These are phyloP conservation scores for Tulasnella sp. DNA, from an alignment of 768 basidiomycete species.

Conservation along the genomic window DNA sequence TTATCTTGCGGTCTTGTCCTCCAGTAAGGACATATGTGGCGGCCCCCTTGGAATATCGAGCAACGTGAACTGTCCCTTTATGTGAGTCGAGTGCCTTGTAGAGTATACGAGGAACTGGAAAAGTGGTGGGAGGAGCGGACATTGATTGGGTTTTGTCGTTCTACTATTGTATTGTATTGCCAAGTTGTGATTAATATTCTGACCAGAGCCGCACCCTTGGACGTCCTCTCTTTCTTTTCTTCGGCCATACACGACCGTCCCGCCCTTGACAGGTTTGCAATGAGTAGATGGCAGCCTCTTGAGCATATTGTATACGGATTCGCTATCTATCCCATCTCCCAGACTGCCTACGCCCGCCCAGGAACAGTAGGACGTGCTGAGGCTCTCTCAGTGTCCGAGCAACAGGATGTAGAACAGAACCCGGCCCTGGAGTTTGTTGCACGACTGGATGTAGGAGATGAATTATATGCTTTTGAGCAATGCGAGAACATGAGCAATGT, in stretches of 20 bases:
- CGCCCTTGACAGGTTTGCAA: neutral
- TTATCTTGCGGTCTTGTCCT: slow-evolving; percentile 78
- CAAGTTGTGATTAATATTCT: neutral
- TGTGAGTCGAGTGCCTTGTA: slow-evolving; percentile 56
- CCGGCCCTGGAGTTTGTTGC: slow-evolving; percentile 30
- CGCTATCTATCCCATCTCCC: slow-evolving; percentile 73
- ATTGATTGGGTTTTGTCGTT: neutral
- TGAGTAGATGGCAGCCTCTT: slow-evolving; percentile 46
- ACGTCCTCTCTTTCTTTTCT: neutral
- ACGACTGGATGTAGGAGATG: slow-evolving; percentile 86
- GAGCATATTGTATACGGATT: slow-evolving; percentile 82
- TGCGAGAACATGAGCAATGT: slow-evolving; percentile 69
- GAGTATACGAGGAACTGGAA: slow-evolving; percentile 34
- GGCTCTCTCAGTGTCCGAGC: slow-evolving; percentile 18
- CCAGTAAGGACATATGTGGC: slow-evolving; percentile 90
- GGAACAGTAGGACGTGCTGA: slow-evolving; percentile 38
- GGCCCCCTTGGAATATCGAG: slow-evolving; percentile 79
- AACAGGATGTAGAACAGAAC: slow-evolving; percentile 39
- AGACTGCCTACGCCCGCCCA: slow-evolving; percentile 45
- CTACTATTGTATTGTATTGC: neutral
- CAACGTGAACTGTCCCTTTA: slow-evolving; percentile 82
- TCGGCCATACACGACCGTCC: neutral
- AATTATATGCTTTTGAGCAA: slow-evolving; percentile 93
- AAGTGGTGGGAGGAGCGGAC: neutral
- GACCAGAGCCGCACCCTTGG: neutral